Conservation (phyloP, 129 eudicot species). For the Centella asiatica region DNA sequence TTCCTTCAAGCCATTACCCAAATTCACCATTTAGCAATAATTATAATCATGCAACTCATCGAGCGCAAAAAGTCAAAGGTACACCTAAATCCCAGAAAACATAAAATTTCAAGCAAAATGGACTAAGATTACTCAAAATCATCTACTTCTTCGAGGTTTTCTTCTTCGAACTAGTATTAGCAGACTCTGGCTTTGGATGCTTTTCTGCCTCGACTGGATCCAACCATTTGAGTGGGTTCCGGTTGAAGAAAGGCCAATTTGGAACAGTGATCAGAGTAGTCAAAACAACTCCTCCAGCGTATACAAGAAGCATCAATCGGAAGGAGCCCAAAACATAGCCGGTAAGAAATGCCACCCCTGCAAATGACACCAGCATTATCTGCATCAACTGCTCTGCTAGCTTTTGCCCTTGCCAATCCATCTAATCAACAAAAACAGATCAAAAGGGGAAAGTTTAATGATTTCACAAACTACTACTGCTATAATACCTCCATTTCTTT, state of each 20-base stretch:
- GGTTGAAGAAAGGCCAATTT: slow-evolving; percentile 77
- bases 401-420: slow-evolving; percentile 99
- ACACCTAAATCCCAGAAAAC: slow-evolving; percentile 1
- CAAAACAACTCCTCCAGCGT: slow-evolving; percentile 58
- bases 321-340: slow-evolving; percentile 75
- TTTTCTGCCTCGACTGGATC: slow-evolving; percentile 68
- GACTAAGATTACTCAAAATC: slow-evolving; percentile 6
- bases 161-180: slow-evolving; percentile 47
- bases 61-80: not conserved
- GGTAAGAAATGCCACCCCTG: slow-evolving; percentile 46
- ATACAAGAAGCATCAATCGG: slow-evolving; percentile 52
- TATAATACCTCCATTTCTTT: too few relatives aligned
- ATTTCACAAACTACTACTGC: too few relatives aligned
- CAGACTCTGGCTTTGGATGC: slow-evolving; percentile 67
- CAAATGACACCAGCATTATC: slow-evolving; percentile 56
- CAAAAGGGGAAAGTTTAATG: not conserved
- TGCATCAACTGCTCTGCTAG: slow-evolving; percentile 90
- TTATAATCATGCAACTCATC: not conserved
- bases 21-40: not conserved
- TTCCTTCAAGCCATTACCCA: not conserved
- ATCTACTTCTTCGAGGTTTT: slow-evolving; percentile 57
- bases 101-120: not conserved
- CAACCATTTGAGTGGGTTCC: slow-evolving; percentile 81
- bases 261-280: slow-evolving; percentile 68
- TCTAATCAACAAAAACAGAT: slow-evolving; percentile 22